A percentile compares a stretch with the other conserved stretches of the same genome.
Conservation (phyloP, 2,329 filamentous ascomycete genomes). For the Cryoendolithus antarcticus region DNA sequence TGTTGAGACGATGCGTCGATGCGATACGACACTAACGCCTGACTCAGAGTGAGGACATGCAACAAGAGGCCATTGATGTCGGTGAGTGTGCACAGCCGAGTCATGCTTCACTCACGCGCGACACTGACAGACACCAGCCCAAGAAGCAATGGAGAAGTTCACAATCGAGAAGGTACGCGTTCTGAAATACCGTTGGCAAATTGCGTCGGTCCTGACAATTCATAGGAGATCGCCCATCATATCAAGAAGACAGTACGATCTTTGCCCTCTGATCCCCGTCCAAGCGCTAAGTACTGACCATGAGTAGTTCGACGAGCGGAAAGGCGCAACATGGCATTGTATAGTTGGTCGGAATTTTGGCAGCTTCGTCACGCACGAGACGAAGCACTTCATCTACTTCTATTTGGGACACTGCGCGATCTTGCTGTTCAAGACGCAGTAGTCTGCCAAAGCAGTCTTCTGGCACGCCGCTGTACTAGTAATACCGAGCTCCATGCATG, state of each 20-base stretch:
- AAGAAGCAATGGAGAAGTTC: slow-evolving; percentile 59
- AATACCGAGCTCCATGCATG: too few species aligned
- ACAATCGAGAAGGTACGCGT: slow-evolving; percentile 55
- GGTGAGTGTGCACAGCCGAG: slow-evolving; percentile 46
- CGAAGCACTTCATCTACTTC: slow-evolving; percentile 99
- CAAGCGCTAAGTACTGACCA: slow-evolving; percentile 4
- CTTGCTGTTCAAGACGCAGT: slow-evolving; percentile 98
- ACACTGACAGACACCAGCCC: slow-evolving; percentile 36
- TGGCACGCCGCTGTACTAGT: too few species aligned
- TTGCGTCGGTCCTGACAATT: background rate
- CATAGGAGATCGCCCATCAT: slow-evolving; percentile 82
- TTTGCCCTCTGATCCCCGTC: background rate
- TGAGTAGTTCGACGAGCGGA: slow-evolving; percentile 83
- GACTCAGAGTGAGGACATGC: slow-evolving; percentile 88
- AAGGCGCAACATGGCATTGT: slow-evolving; percentile 98
- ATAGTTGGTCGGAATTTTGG: slow-evolving; percentile 98
- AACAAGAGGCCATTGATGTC: slow-evolving; percentile 87
- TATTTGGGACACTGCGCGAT: slow-evolving; percentile 98
- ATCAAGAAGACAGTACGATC: slow-evolving; percentile 74
- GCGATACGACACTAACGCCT: background rate
- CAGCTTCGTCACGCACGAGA: slow-evolving; percentile 97
- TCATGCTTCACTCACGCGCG: background rate
- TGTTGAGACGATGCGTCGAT: too few species aligned
- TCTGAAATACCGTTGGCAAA: slow-evolving; percentile 1
- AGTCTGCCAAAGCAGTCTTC: too few species aligned